Base-by-base conservation (phyloP, 371 early-diverging fungal species). In the Mortierella polycephala region DNA sequence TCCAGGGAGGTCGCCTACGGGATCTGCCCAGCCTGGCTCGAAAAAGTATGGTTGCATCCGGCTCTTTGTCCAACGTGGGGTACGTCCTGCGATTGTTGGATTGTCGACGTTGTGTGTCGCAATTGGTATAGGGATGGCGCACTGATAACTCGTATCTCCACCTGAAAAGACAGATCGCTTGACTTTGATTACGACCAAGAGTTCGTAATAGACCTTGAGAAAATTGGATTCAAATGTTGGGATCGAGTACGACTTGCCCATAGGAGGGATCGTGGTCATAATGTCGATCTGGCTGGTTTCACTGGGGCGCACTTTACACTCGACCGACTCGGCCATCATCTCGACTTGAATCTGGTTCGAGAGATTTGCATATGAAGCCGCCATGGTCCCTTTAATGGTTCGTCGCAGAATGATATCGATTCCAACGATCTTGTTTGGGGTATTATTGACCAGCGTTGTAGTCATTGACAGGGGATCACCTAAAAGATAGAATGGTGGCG, bases 211-310 rank as follows among this genome's bases (percentile, higher is more conserved):
- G n/a, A 79, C 67, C 64, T 79, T 79, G 39, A 79, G 56, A 49
- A 79, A 79, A 55, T 79, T 79, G 74, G 80, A 73, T 39, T 79
- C 80, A 45, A 79, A 79, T 0, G 80, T 79, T 0, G 80, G 80
- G 30, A 79, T 51, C 37, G 72, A 71, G 12, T 52, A 62, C 9
- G 55, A 13, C 52, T 61, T 66, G 20, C 75, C 60, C 56, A 69
- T 57, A 0, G 74, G 80, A 7, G 80, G 80, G 44, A 79, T 69
- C 8, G 80, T 79, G 1, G 80, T 73, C 56, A 79, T 30, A 57
- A 79, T 73, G 42, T 79, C 80, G 58, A 62, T 67, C 46, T 73
- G 69, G 12, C 74, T 70, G 8, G 80, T 63, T 54, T 79, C 80
- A 7, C 80, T 74, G 5, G 67, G 53, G 9, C 74, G 73, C 14